Base-by-base conservation (phyloP, 2,329 filamentous ascomycete genomes). In the Aspergillus tubingensis region DNA sequence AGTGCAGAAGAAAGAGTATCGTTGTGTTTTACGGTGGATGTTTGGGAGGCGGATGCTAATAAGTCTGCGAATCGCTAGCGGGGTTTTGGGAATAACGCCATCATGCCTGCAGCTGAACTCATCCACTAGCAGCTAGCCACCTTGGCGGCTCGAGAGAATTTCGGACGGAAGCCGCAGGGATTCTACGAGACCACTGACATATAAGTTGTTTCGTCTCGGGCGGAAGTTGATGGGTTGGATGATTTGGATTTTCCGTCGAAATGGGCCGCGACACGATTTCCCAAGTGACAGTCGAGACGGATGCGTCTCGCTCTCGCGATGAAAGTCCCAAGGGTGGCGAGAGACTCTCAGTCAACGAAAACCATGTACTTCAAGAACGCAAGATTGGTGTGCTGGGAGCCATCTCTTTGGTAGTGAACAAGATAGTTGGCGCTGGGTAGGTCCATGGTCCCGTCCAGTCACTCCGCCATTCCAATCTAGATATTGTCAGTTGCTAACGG, bases 401-500 rank as follows among this genome's bases (percentile, higher is more conserved):
- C 2, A 62, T 66, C 15, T 68, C 66, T 1, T 43, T 68, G 5
- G 62, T 68, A 3, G 62, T 68, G 15, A 68, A 68, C 44, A 68
- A 68, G 39, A 68, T 68, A 8, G 41, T 68, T 13, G 66, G 66
- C 8, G 62, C 66, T 39, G 66, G 66, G 66, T 68, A 19, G 8
- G 56, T 57, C n/a, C 10, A 27, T 49, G 0, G 10, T 13, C 1
- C 10, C 2, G 1, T 25, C 19, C 11, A 8, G 0, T 30, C 23
- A 3, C 13, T n/a, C 6, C 13, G 4, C 23, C 5, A 15, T 5
- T 36, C 11, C 11, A 1, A 13, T 36, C 32, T 5, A 30, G 41
- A 17, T 30, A n/a, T 21, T 58, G 36, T 15, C 6, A 17, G 39
- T 60, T 3, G 60, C 25, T 27, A n/a, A 8, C 13, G 17, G 54